These are phyloP conservation scores for Penicillium goetzii DNA, from an alignment of 495 filamentous ascomycete species.

Conservation along the genomic window DNA sequence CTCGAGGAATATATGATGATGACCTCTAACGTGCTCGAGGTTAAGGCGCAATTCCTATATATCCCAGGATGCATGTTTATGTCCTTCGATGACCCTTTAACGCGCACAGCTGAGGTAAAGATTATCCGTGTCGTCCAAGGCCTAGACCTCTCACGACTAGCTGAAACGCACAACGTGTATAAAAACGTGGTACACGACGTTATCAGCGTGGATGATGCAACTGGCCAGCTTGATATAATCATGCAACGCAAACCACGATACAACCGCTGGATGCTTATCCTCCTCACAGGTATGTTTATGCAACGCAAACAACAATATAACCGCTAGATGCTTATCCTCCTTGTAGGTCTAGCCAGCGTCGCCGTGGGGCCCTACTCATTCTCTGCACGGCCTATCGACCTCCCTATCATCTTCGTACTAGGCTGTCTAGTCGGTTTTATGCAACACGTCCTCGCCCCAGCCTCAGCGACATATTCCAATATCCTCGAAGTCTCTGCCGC, in stretches of 20 bases:
- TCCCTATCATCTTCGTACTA: constrained; percentile 81
- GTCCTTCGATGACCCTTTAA: constrained; percentile 83
- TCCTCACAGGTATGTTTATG: constrained; percentile 76
- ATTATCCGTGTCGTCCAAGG: constrained; percentile 74
- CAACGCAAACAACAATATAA: constrained; percentile 58
- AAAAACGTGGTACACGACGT: constrained; percentile 90
- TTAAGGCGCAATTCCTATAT: constrained; percentile 87
- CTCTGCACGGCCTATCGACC: constrained; percentile 77
- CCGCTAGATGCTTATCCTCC: constrained; percentile 66
- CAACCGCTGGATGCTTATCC: constrained; percentile 66
- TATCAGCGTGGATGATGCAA: constrained; percentile 79
- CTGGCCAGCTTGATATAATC: constrained; percentile 61
- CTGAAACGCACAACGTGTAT: constrained; percentile 83
- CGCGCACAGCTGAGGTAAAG: constrained; percentile 88
- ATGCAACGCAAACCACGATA: constrained; percentile 59
- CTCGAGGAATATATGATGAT: constrained; percentile 85
- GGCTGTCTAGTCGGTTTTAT: constrained; percentile 81
- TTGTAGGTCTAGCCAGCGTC: constrained; percentile 83
- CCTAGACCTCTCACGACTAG: constrained; percentile 78
- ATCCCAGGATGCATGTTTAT: constrained; percentile 93
- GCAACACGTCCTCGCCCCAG: constrained; percentile 74
- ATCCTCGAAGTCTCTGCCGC: constrained; percentile 86
- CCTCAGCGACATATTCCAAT: constrained; percentile 75
- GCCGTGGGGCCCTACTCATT: constrained; percentile 84
- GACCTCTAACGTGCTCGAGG: constrained; percentile 81